phyloP scores from a whole-genome alignment of 768 basidiomycete species.

The Psilocybe subaeruginosa region DNA sequence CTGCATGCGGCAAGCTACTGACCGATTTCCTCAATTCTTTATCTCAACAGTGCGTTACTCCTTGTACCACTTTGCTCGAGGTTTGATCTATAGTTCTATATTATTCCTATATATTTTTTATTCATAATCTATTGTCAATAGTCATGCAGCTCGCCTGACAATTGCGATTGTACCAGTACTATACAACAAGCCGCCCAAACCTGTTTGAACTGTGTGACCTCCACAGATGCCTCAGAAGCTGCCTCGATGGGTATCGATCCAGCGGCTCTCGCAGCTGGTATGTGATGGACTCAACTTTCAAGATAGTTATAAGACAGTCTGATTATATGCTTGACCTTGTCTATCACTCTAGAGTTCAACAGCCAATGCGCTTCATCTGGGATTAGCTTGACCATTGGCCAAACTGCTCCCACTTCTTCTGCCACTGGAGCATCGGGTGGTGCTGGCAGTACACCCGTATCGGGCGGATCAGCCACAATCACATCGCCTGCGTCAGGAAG shows the following conservation, averaged over 20 bases:
- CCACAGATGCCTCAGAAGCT: background rate
- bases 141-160: background rate
- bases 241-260: background rate
- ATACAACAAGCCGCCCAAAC: background rate
- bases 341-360: background rate
- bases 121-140: background rate
- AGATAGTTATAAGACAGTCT: background rate
- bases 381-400: background rate
- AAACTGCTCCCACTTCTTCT: background rate
- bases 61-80: background rate
- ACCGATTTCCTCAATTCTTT: too few relatives aligned
- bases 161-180: background rate
- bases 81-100: background rate
- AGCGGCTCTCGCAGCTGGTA: background rate
- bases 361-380: background rate
- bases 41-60: background rate
- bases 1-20: too few relatives aligned
- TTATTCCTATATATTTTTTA: too few relatives aligned
- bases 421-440: background rate
- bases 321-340: background rate
- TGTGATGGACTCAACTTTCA: background rate
- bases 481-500: background rate
- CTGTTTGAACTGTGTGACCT: background rate
- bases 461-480: background rate
- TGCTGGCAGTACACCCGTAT: background rate